These are phyloP conservation scores for Calonectria pseudoreteaudii DNA, from an alignment of 2,329 filamentous ascomycete genomes.

Conservation along the genomic window DNA sequence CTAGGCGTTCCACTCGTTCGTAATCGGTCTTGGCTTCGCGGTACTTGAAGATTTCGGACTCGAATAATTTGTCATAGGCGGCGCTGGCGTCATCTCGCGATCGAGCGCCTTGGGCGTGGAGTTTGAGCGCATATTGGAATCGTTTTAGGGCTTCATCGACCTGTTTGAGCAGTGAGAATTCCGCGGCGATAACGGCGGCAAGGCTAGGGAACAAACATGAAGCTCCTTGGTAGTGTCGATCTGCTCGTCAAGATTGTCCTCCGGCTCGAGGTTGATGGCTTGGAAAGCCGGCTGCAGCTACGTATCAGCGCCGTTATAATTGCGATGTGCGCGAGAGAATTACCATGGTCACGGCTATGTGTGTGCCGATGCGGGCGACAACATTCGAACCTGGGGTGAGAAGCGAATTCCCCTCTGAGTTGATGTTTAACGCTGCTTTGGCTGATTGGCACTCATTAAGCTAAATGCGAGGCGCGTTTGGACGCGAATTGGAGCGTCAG, in stretches of 20 bases:
- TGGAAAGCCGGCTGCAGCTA: slow-evolving; percentile 73
- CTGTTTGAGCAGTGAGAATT: slow-evolving; percentile 48
- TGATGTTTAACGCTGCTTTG: slow-evolving; percentile 17
- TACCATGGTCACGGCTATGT: slow-evolving; percentile 40
- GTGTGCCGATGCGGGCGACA: slow-evolving; percentile 22
- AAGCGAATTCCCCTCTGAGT: slow-evolving; percentile 6
- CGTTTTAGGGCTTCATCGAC: slow-evolving; percentile 97
- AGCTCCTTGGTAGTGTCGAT: slow-evolving; percentile 96
- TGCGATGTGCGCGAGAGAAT: not conserved
- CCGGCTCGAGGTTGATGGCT: slow-evolving; percentile 93
- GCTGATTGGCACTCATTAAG: slow-evolving; percentile 37
- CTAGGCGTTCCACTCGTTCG: slow-evolving; percentile 73
- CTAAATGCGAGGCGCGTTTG: slow-evolving; percentile 35
- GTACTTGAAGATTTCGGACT: slow-evolving; percentile 94
- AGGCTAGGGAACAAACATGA: slow-evolving; percentile 62
- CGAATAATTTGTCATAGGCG: slow-evolving; percentile 87
- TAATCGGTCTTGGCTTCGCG: slow-evolving; percentile 89
- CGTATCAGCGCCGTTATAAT: slow-evolving; percentile 25
- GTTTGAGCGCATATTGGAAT: slow-evolving; percentile 90
- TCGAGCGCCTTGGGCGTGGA: slow-evolving; percentile 86
- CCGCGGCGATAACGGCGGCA: not conserved
- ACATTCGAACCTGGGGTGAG: slow-evolving; percentile 35
- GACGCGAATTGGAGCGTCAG: slow-evolving; percentile 39
- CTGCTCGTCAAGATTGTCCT: slow-evolving; percentile 90
- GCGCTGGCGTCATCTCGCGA: slow-evolving; percentile 81